Evolutionary conservation across 1,284 basidiomycete species (phyloP), one percentile per base, ranked within the genome.

Genomic region (Schizophyllum commune): DNA sequence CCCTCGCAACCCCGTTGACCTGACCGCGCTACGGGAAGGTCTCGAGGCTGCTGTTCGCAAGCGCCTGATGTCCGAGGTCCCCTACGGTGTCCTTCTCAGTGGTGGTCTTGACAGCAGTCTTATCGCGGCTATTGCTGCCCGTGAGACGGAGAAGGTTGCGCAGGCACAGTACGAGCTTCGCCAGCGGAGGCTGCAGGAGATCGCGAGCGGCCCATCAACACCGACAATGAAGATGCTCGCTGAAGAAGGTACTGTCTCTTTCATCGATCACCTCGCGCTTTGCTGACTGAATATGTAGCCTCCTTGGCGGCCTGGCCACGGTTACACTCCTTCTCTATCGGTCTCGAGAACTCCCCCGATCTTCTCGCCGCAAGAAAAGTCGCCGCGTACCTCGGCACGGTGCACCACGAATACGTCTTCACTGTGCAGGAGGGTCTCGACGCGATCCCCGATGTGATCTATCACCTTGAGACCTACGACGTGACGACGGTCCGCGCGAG

Each of bases 401-500:
- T 92, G 4, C 97, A 99, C 73, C 96, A 99, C 74, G 97, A 98
- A 77, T 98, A 96, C 76, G 92, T 94, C 19, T 99, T 99, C 76
- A 98, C 96, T 19, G 94, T 99, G 9, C 94, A 99, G 74, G 97
- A 99, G 75, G 97, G 97, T 60, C 80, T 99, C 57, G 97, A 99
- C 70, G 97, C 97, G 5, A 90, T 99, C 63, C 91, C 94, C 4
- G 97, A 99, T 65, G 97, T 99, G 65, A 98, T 99, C 69, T 92
- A 98, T 77, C 97, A 99, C 74, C 85, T 99, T 55, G 97, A 99
- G 80, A 99, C 97, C 1, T 99, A 94, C 77, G 97, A 99, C 73
- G 97, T 99, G 60, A 99, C 97, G 47, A 99, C 97, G 17, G 94
- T 98, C 59, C 91, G 97, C 62, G 97, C 97, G 4, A 96, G 92